Evolutionary conservation across 148 eudicot genomes (phyloP).

Genomic region (Pouteria glomerata): DNA sequence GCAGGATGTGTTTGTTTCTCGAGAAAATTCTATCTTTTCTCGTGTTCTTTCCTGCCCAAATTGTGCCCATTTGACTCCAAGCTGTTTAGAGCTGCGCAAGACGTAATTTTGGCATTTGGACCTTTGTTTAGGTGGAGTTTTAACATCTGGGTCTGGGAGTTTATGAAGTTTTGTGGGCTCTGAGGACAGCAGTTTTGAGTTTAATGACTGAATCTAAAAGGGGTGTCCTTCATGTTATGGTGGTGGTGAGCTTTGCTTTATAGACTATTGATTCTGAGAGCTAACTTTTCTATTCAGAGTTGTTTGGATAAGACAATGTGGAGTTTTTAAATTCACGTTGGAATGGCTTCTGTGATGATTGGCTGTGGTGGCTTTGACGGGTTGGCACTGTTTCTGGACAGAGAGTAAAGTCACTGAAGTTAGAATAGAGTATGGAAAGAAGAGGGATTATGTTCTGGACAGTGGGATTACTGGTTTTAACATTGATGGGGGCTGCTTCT

Average conservation of each 20-base stretch:
- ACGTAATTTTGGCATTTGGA: conserved; percentile 13
- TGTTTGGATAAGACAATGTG: conserved; percentile 14
- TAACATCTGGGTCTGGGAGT: conserved; percentile 13
- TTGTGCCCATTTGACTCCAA: neutral
- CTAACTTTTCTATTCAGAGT: neutral
- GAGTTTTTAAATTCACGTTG: conserved; percentile 13
- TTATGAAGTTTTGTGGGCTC: conserved; percentile 4
- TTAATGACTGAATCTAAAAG: neutral
- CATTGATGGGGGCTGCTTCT: conserved; percentile 39
- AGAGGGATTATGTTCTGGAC: conserved; percentile 24
- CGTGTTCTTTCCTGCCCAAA: neutral
- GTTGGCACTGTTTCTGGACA: conserved; percentile 1
- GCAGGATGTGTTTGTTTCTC: conserved; percentile 17
- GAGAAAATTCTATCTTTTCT: conserved; percentile 14
- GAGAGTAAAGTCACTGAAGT: conserved; percentile 5
- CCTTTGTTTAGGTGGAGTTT: neutral
- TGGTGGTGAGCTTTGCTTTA: conserved; percentile 14
- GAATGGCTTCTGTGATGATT: conserved; percentile 15
- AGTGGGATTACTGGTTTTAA: conserved; percentile 44
- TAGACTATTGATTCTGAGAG: conserved; percentile 16
- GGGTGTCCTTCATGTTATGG: neutral
- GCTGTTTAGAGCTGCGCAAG: neutral
- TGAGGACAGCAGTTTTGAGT: neutral
- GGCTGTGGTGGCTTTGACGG: conserved; percentile 8
- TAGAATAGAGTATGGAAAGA: conserved; percentile 29